Percentiles rank a stretch among this genome's conserved stretches.
These are phyloP conservation scores for Fusarium subtropicale DNA, from an alignment of 2,329 filamentous ascomycete species.

Conservation along the genomic window DNA sequence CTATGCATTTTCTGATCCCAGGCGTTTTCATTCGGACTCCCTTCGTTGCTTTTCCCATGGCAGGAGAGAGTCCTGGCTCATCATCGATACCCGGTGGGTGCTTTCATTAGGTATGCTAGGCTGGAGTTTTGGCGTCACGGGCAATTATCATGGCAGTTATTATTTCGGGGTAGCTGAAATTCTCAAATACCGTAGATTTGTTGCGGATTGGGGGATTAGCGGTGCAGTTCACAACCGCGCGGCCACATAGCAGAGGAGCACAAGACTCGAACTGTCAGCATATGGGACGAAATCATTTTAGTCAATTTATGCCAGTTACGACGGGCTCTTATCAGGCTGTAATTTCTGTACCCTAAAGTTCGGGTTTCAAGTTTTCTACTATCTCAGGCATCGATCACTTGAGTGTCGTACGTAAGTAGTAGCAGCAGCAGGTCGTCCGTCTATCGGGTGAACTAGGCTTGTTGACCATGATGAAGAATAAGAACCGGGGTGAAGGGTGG, in stretches of 20 bases:
- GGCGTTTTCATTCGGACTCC: conserved; percentile 15
- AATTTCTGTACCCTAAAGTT: not conserved
- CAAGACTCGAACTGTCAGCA: not conserved
- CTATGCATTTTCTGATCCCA: conserved; percentile 52
- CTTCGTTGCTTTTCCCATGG: conserved; percentile 4
- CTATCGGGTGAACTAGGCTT: conserved; percentile 24
- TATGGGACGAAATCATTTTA: not conserved
- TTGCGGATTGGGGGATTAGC: conserved; percentile 7
- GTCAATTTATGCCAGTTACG: not conserved
- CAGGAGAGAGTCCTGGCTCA: conserved; percentile 17
- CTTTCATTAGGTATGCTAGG: conserved; percentile 8
- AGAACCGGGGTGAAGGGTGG: conserved; percentile 16
- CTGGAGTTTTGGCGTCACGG: conserved; percentile 24
- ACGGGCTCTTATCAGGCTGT: not conserved
- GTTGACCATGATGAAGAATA: conserved; percentile 9
- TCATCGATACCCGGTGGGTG: conserved; percentile 36
- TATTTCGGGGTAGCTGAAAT: conserved; percentile 1
- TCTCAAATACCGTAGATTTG: not conserved
- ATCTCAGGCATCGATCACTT: not conserved
- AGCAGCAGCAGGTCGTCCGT: not conserved
- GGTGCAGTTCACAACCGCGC: not conserved
- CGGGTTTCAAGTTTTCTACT: not conserved
- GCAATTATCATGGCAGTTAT: not conserved
- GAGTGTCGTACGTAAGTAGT: not conserved
- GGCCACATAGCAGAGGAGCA: not conserved